A percentile compares a stretch with the other conserved stretches of the same genome.
Conservation (phyloP, 2,329 filamentous ascomycete species). For the Ophiostoma angusticollis region DNA sequence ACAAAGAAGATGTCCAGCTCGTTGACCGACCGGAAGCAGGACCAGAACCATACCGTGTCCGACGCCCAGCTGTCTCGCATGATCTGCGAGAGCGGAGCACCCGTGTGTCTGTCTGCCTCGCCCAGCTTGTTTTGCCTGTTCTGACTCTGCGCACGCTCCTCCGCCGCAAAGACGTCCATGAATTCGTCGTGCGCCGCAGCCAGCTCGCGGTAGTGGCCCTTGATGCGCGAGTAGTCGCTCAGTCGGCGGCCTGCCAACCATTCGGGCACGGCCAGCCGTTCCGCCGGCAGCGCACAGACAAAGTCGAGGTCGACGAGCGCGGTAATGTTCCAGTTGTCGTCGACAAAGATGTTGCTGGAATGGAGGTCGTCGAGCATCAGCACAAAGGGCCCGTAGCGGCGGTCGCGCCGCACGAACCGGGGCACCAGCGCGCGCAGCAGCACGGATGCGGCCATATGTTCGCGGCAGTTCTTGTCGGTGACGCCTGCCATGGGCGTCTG, state of each 20-base stretch:
- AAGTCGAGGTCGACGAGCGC: conserved; percentile 21
- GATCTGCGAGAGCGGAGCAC: no score
- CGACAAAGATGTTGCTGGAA: conserved; percentile 21
- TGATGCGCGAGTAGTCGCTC: no score
- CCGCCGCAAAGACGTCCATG: no score
- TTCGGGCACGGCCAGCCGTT: conserved; percentile 19
- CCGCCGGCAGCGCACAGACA: conserved; percentile 18
- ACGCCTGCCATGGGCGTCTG: conserved; percentile 16
- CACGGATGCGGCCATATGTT: conserved; percentile 16
- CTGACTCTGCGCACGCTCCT: no score
- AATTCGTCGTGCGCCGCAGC: no score
- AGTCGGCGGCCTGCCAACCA: conserved; percentile 18
- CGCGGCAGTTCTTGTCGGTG: conserved; percentile 15
- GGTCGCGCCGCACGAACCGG: conserved; percentile 13
- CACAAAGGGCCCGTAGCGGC: conserved; percentile 16
- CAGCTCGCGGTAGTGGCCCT: no score
- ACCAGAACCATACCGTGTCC: no score
- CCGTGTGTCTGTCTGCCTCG: no score
- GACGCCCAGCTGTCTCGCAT: no score
- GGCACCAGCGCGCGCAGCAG: conserved; percentile 17
- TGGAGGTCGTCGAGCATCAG: conserved; percentile 20
- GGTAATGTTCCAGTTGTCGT: conserved; percentile 21
- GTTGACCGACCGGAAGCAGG: no score
- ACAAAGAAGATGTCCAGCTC: no score
- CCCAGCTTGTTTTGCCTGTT: no score